Conservation (phyloP, 139 green algal species). For the Chlorella sp. region DNA sequence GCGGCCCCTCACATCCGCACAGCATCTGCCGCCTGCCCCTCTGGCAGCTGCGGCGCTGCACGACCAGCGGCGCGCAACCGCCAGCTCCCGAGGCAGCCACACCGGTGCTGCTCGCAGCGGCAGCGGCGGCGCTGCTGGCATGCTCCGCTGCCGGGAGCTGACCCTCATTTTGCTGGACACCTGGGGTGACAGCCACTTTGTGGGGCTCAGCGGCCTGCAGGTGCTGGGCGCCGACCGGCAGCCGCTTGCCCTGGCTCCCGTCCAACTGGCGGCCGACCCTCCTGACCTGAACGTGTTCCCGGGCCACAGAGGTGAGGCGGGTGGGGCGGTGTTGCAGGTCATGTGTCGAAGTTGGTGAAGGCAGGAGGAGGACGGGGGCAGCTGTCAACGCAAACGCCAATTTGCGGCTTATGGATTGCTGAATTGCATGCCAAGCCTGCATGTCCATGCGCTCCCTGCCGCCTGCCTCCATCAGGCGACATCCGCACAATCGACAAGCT, state of each 20-base stretch:
- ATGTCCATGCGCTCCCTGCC: too few relatives aligned
- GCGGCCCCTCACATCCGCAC: constrained; percentile 9
- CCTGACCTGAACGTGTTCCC: constrained; percentile 49
- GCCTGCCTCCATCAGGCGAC: constrained; percentile 21
- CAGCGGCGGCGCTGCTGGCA: background rate
- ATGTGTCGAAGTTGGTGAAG: background rate
- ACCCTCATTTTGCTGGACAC: constrained; percentile 45
- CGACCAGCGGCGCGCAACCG: background rate
- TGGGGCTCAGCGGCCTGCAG: constrained; percentile 48
- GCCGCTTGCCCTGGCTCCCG: constrained; percentile 3
- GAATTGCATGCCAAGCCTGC: background rate
- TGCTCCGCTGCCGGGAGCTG: constrained; percentile 33
- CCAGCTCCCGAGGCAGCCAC: background rate
- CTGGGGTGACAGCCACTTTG: constrained; percentile 54
- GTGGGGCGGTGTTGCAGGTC: background rate
- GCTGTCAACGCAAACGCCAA: too few relatives aligned
- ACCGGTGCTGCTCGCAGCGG: background rate
- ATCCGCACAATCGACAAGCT: constrained; percentile 52
- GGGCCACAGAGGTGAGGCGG: constrained; percentile 33
- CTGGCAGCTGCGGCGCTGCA: background rate
- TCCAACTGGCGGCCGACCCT: constrained; percentile 29
- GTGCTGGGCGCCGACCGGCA: constrained; percentile 33
- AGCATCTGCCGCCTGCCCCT: background rate
- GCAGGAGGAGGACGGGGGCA: background rate
- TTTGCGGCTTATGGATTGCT: too few relatives aligned